A percentile compares a stretch with the other conserved stretches of the same genome.
Conservation (phyloP, 2,329 filamentous ascomycete species). For the Penicillium frequentans region DNA sequence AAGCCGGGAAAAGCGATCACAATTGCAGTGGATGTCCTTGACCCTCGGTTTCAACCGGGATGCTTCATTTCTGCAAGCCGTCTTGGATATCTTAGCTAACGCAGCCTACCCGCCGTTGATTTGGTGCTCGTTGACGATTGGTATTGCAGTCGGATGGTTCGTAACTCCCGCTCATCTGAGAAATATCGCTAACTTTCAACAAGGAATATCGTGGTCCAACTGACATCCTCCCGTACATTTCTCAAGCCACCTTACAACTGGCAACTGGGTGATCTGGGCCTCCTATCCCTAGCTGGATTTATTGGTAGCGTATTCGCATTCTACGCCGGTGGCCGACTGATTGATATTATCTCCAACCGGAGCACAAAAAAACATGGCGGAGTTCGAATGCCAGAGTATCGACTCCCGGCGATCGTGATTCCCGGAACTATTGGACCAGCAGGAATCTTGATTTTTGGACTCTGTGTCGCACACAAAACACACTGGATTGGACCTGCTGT, state of each 20-base stretch:
- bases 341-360: conserved; percentile 29
- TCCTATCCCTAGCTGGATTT: conserved; percentile 27
- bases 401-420: conserved; percentile 28
- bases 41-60: conserved; percentile 21
- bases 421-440: conserved; percentile 24
- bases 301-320: conserved; percentile 27
- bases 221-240: conserved; percentile 28
- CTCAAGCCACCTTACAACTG: conserved; percentile 28
- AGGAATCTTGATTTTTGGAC: conserved; percentile 26
- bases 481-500: conserved; percentile 27
- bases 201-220: conserved; percentile 33
- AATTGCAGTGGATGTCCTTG: conserved; percentile 23
- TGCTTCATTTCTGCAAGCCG: conserved; percentile 24
- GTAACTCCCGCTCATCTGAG: neutral
- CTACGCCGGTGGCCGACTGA: conserved; percentile 28
- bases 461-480: conserved; percentile 22
- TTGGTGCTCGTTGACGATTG: conserved; percentile 28
- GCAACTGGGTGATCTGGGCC: conserved; percentile 23
- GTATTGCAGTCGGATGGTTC: conserved; percentile 28
- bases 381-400: conserved; percentile 25
- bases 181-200: neutral
- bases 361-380: conserved; percentile 24
- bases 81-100: conserved; percentile 23
- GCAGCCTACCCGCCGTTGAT: conserved; percentile 27
- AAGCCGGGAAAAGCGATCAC: conserved; percentile 6